Evolutionary conservation across 306 rosid species (phyloP).

Genomic region (Trifolium pratense): DNA sequence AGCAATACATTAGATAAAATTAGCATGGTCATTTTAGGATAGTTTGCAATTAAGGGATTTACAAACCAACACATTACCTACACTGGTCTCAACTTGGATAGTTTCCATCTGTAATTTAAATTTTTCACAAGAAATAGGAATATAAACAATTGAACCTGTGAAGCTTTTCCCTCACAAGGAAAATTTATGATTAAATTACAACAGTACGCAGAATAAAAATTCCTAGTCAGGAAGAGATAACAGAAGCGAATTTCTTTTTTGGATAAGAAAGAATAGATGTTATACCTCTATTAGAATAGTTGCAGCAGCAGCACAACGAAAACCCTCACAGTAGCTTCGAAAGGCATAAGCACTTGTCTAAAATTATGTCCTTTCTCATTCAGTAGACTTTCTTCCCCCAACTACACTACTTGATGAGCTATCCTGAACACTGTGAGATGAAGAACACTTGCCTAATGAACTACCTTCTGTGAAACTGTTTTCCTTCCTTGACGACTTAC

Average conservation of each 20-base stretch:
- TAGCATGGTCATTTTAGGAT: background rate
- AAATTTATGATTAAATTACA: slow-evolving; percentile 21
- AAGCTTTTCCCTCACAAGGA: slow-evolving; percentile 21
- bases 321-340: slow-evolving; percentile 22
- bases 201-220: slow-evolving; percentile 32
- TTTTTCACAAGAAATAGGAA: slow-evolving; percentile 13
- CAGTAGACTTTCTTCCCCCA: slow-evolving; percentile 54
- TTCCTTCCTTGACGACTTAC: slow-evolving; percentile 54
- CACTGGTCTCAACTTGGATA: slow-evolving; percentile 32
- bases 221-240: slow-evolving; percentile 36
- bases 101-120: slow-evolving; percentile 36
- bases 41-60: slow-evolving; percentile 14
- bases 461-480: slow-evolving; percentile 52
- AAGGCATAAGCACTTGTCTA: slow-evolving; percentile 35
- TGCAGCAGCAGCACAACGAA: slow-evolving; percentile 35
- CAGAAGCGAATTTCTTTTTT: slow-evolving; percentile 3
- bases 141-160: slow-evolving; percentile 33
- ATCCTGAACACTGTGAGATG: slow-evolving; percentile 68
- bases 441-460: slow-evolving; percentile 75
- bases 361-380: slow-evolving; percentile 43
- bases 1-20: slow-evolving; percentile 5
- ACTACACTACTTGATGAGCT: slow-evolving; percentile 70
- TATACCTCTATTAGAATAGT: slow-evolving; percentile 21
- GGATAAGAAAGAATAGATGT: slow-evolving; percentile 20
- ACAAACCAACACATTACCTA: slow-evolving; percentile 20